phyloP scores from a whole-genome alignment of 2,329 filamentous ascomycete genomes.

The Gaeumannomyces tritici region DNA sequence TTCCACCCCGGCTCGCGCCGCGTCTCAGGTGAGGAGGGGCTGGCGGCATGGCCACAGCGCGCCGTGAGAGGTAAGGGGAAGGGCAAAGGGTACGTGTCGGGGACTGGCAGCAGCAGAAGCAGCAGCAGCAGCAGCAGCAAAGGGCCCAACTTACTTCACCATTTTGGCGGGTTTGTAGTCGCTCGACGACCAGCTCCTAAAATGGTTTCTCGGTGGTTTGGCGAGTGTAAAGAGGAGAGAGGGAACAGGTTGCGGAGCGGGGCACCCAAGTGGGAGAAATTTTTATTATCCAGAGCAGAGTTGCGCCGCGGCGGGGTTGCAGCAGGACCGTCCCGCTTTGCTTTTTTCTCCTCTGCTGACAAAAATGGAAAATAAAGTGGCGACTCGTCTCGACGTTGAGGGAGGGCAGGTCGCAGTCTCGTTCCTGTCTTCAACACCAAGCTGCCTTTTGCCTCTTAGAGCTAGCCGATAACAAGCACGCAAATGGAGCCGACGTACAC shows the following conservation, averaged over 20 bases:
- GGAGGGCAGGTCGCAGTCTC: background rate
- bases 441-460: background rate
- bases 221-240: constrained; percentile 1
- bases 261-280: constrained; percentile 6
- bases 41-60: too few species aligned
- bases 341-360: constrained; percentile 3
- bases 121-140: background rate
- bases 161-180: constrained; percentile 77
- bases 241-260: constrained; percentile 1
- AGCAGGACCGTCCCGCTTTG: background rate
- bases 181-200: constrained; percentile 12
- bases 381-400: background rate
- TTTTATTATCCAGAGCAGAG: constrained; percentile 3
- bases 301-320: constrained; percentile 1
- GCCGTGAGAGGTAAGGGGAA: background rate
- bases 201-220: constrained; percentile 14
- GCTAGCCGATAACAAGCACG: background rate
- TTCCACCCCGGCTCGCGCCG: background rate
- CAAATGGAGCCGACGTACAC: background rate
- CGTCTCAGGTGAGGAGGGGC: background rate
- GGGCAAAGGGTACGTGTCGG: background rate
- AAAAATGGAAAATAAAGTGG: constrained; percentile 3
- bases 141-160: constrained; percentile 79
- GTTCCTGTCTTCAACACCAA: background rate
- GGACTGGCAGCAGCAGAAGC: background rate